These are phyloP conservation scores for Colletotrichum abscissum DNA, from an alignment of 2,329 filamentous ascomycete genomes.

Conservation along the genomic window DNA sequence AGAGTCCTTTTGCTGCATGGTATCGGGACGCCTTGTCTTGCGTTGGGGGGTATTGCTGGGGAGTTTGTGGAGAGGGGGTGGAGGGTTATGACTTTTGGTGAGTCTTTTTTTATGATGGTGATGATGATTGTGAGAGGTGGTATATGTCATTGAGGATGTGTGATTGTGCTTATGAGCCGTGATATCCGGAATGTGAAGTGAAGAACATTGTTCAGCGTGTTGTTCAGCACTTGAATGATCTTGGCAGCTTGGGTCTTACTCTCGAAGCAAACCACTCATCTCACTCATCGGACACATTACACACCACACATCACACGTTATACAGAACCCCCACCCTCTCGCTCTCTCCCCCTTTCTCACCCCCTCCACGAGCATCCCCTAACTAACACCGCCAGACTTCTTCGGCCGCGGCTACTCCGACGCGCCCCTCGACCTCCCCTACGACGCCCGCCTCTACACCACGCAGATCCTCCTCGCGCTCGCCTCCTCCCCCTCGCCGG, in stretches of 20 bases:
- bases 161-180: no score
- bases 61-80: conserved; percentile 74
- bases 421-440: conserved; percentile 67
- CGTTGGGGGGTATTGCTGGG: conserved; percentile 74
- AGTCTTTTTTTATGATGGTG: conserved; percentile 42
- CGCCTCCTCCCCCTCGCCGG: conserved; percentile 67
- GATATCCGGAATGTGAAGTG: neutral
- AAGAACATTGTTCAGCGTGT: neutral
- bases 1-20: conserved; percentile 84
- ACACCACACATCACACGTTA: neutral
- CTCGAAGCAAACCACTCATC: neutral
- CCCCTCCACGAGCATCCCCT: neutral
- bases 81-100: conserved; percentile 82
- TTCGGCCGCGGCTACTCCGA: conserved; percentile 85
- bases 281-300: neutral
- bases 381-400: conserved; percentile 61
- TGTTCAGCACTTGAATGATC: neutral
- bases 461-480: conserved; percentile 74
- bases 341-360: neutral
- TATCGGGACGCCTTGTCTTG: conserved; percentile 81
- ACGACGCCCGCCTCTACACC: conserved; percentile 73
- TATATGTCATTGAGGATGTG: neutral
- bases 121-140: neutral
- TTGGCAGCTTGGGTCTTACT: neutral
- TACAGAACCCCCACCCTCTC: neutral